Evolutionary conservation across 2,329 filamentous ascomycete genomes (phyloP).

Genomic region (Daldinia sp.): DNA sequence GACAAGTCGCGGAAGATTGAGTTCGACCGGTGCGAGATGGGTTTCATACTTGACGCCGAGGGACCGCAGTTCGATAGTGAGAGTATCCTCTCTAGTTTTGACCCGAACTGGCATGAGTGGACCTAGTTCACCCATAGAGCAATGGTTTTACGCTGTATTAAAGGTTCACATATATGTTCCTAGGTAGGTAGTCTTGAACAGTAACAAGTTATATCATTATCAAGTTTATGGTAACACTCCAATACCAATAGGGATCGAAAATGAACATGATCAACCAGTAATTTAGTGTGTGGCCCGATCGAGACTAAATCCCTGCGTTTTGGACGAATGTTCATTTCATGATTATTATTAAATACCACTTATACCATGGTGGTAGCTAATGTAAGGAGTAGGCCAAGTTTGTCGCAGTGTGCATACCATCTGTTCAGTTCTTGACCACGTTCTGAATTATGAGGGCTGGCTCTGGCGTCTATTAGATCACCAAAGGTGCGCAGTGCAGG

Average conservation of each 20-base stretch:
- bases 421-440: conserved; percentile 24
- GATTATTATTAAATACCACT: background rate
- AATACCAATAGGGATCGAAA: too few relatives aligned
- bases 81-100: conserved; percentile 1
- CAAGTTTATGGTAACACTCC: too few relatives aligned
- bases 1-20: conserved; percentile 49
- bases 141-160: too few relatives aligned
- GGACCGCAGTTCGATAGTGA: conserved; percentile 50
- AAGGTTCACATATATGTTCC: too few relatives aligned
- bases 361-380: conserved; percentile 33
- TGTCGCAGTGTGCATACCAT: conserved; percentile 40
- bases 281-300: too few relatives aligned
- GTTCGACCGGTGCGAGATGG: conserved; percentile 58
- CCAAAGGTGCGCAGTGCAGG: conserved; percentile 33
- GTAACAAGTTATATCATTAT: too few relatives aligned
- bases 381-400: conserved; percentile 36
- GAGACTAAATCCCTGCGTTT: too few relatives aligned
- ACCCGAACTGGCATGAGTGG: conserved; percentile 40
- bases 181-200: too few relatives aligned
- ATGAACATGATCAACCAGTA: too few relatives aligned
- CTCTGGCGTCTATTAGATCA: conserved; percentile 37
- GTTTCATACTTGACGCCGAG: conserved; percentile 59
- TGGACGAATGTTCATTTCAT: too few relatives aligned
- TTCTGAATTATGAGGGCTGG: conserved; percentile 20
- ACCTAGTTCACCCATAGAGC: conserved; percentile 18